Conservation (phyloP, 441 rosid genomes). For the Erodium chrysanthum region DNA sequence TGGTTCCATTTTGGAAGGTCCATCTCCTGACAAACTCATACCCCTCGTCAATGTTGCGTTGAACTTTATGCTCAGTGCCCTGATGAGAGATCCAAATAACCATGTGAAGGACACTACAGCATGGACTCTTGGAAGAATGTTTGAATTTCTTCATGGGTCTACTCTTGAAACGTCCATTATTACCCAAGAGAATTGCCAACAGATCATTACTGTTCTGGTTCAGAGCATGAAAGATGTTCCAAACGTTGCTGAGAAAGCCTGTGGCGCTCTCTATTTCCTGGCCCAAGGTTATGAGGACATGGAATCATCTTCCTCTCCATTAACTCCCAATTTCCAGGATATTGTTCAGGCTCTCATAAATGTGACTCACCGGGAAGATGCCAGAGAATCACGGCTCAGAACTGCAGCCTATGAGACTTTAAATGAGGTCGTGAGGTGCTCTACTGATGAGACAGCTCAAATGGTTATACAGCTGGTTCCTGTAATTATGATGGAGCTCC, state of each 20-base stretch:
- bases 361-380: slow-evolving; percentile 61
- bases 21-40: slow-evolving; percentile 54
- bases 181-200: slow-evolving; percentile 43
- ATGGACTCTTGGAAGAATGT: slow-evolving; percentile 87
- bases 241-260: slow-evolving; percentile 84
- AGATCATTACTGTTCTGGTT: slow-evolving; percentile 48
- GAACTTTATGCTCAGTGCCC: slow-evolving; percentile 62
- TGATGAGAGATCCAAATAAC: slow-evolving; percentile 66
- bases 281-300: slow-evolving; percentile 85
- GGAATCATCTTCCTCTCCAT: slow-evolving; percentile 46
- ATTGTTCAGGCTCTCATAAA: slow-evolving; percentile 49
- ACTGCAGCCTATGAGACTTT: slow-evolving; percentile 82
- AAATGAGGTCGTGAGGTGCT: slow-evolving; percentile 82
- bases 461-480: slow-evolving; percentile 68
- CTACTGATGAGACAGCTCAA: slow-evolving; percentile 53
- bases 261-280: slow-evolving; percentile 89
- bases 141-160: slow-evolving; percentile 80
- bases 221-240: slow-evolving; percentile 79
- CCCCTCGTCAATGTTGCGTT: slow-evolving; percentile 73
- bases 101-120: slow-evolving; percentile 96
- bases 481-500: slow-evolving; percentile 65
- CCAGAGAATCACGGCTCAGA: slow-evolving; percentile 66
- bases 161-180: slow-evolving; percentile 48
- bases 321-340: slow-evolving; percentile 60
- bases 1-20: slow-evolving; percentile 93